Percentiles rank a stretch among this genome's conserved stretches.
phyloP scores from a whole-genome alignment of 192 early-diverging fungal species.

The Backusella mclennaniae region DNA sequence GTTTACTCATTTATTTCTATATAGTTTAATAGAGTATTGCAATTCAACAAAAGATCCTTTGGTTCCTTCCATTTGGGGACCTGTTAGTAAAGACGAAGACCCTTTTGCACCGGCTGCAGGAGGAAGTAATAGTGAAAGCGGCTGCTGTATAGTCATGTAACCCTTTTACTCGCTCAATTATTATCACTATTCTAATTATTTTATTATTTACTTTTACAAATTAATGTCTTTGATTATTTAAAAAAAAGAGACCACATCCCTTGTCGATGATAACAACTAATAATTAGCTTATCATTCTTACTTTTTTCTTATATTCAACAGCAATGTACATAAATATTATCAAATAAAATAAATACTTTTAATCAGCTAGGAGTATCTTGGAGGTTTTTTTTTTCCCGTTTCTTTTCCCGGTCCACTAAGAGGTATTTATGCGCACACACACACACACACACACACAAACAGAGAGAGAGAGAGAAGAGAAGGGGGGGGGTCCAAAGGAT shows the following conservation, averaged over 20 bases:
- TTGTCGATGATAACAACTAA: neutral
- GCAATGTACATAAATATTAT: neutral
- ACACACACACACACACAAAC: too few species aligned
- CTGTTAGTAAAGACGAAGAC: slow-evolving; percentile 39
- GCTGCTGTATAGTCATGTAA: slow-evolving; percentile 36
- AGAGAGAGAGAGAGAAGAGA: too few species aligned
- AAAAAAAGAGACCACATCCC: neutral
- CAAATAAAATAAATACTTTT: neutral
- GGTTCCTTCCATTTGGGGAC: slow-evolving; percentile 43
- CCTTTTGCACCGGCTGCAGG: slow-evolving; percentile 36
- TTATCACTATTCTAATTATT: neutral
- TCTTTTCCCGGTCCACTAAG: neutral
- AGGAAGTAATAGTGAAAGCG: slow-evolving; percentile 16
- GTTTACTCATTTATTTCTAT: neutral
- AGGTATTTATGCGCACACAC: too few species aligned
- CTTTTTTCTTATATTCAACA: neutral
- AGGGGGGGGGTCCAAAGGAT: too few species aligned
- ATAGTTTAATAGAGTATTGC: slow-evolving; percentile 40
- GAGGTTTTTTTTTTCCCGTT: neutral
- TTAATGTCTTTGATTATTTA: neutral
- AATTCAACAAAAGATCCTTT: slow-evolving; percentile 38
- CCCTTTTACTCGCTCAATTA: neutral
- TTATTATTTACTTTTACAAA: neutral
- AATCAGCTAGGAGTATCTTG: neutral
- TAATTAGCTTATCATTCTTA: neutral